Percentiles rank a stretch among this genome's conserved stretches.
Evolutionary conservation across 129 eudicot species (phyloP).

Genomic region (Smallanthus sonchifolius): DNA sequence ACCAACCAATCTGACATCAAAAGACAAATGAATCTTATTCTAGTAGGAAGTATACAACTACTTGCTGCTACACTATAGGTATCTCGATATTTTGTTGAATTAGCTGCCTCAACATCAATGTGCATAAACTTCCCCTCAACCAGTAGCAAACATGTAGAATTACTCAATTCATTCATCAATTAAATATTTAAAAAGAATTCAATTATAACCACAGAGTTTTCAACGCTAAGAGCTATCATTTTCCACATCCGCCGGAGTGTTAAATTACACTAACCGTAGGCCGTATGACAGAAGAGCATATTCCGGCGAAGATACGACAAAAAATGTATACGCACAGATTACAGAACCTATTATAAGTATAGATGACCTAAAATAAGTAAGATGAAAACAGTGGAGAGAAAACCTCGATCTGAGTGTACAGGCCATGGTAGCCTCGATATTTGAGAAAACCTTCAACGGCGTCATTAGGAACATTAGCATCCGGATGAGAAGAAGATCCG

Average conservation of each 20-base stretch:
- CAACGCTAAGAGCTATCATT: background rate
- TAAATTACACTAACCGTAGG: background rate
- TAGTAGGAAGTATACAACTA: slow-evolving; percentile 4
- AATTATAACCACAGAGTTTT: background rate
- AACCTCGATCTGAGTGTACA: slow-evolving; percentile 98
- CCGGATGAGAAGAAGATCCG: slow-evolving; percentile 36
- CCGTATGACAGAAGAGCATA: background rate
- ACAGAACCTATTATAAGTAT: background rate
- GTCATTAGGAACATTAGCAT: slow-evolving; percentile 44
- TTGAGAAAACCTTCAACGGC: slow-evolving; percentile 73
- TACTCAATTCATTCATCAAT: slow-evolving; percentile 5
- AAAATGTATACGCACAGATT: background rate
- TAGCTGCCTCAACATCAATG: slow-evolving; percentile 10
- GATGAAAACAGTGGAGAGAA: background rate
- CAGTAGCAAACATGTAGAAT: background rate
- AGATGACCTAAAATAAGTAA: background rate
- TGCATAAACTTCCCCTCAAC: background rate
- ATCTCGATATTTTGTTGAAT: background rate
- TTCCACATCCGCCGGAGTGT: background rate
- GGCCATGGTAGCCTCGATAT: slow-evolving; percentile 80
- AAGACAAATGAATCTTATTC: background rate
- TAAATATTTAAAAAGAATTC: background rate
- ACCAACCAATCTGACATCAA: background rate
- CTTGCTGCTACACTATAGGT: background rate
- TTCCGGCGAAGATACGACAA: background rate